Percentiles rank a stretch among this genome's conserved stretches.
These are phyloP conservation scores for Lactifluus subvellereus DNA, from an alignment of 768 basidiomycete genomes.

Conservation along the genomic window DNA sequence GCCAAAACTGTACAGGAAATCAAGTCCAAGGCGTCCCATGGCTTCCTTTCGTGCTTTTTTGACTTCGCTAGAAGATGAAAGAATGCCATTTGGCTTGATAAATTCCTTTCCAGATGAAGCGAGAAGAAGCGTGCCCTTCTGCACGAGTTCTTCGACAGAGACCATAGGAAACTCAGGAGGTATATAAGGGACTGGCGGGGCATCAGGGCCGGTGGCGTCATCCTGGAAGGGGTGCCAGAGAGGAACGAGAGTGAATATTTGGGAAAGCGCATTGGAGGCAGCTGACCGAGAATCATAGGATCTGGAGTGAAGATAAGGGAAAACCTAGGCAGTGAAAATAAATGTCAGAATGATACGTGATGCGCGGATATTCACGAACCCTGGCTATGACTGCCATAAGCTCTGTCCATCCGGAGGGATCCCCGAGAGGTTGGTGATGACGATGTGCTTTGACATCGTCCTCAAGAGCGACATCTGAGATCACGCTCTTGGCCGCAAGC, in stretches of 20 bases:
- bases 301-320: slow-evolving; percentile 87
- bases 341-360: neutral
- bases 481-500: slow-evolving; percentile 80
- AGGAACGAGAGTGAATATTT: slow-evolving; percentile 81
- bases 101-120: slow-evolving; percentile 96
- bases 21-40: slow-evolving; percentile 81
- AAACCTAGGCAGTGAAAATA: slow-evolving; percentile 46
- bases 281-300: slow-evolving; percentile 90
- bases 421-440: slow-evolving; percentile 52
- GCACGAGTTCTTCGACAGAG: slow-evolving; percentile 68
- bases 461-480: slow-evolving; percentile 73
- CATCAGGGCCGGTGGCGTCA: slow-evolving; percentile 29
- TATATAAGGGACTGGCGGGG: slow-evolving; percentile 28
- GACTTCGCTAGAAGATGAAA: slow-evolving; percentile 71
- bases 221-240: slow-evolving; percentile 57
- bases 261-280: slow-evolving; percentile 81
- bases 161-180: slow-evolving; percentile 65
- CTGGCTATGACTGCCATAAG: slow-evolving; percentile 86
- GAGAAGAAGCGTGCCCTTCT: slow-evolving; percentile 72
- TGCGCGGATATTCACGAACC: slow-evolving; percentile 39
- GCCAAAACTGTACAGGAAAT: slow-evolving; percentile 72
- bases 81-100: slow-evolving; percentile 61
- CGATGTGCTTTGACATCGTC: slow-evolving; percentile 66
- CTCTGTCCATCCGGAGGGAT: slow-evolving; percentile 83
- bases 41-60: slow-evolving; percentile 85